These are phyloP conservation scores for Cercospora berteroae DNA, from an alignment of 2,329 filamentous ascomycete species.

Conservation along the genomic window DNA sequence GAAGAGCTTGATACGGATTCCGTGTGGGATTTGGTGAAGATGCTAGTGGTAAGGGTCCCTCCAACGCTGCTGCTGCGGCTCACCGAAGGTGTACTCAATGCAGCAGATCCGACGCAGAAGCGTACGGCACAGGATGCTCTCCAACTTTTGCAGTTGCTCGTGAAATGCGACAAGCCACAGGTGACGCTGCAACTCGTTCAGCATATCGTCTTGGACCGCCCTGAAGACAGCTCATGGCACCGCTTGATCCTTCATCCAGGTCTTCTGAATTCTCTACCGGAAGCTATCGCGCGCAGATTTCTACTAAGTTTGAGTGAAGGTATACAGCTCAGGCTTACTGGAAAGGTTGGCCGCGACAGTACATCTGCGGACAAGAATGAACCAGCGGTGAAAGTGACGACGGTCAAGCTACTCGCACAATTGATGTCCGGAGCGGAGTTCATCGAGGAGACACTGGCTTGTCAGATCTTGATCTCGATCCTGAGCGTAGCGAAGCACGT, in stretches of 20 bases:
- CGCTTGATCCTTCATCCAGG: constrained; percentile 36
- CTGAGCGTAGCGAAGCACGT: constrained; percentile 37
- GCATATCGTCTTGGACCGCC: constrained; percentile 17
- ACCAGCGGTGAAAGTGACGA: constrained; percentile 43
- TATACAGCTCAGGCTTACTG: constrained; percentile 34
- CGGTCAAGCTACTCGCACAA: constrained; percentile 45
- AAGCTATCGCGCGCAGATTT: constrained; percentile 33
- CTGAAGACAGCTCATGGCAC: constrained; percentile 46
- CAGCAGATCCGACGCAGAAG: background rate
- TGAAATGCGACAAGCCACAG: constrained; percentile 17
- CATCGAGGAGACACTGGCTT: constrained; percentile 34
- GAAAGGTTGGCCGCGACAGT: constrained; percentile 24
- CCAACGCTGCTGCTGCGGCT: constrained; percentile 18
- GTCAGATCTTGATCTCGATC: constrained; percentile 37
- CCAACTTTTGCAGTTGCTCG: constrained; percentile 13
- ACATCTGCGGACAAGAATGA: background rate
- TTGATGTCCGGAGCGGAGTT: constrained; percentile 38
- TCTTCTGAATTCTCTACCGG: constrained; percentile 38
- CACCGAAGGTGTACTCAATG: constrained; percentile 5
- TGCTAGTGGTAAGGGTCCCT: constrained; percentile 11
- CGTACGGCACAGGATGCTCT: constrained; percentile 12
- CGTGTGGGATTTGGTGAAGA: constrained; percentile 3
- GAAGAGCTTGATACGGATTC: constrained; percentile 10
- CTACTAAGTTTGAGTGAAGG: constrained; percentile 34
- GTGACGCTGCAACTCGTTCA: constrained; percentile 14